A percentile compares a stretch with the other conserved stretches of the same genome.
phyloP scores from a whole-genome alignment of 768 basidiomycete species.

The Suillus luteus region DNA sequence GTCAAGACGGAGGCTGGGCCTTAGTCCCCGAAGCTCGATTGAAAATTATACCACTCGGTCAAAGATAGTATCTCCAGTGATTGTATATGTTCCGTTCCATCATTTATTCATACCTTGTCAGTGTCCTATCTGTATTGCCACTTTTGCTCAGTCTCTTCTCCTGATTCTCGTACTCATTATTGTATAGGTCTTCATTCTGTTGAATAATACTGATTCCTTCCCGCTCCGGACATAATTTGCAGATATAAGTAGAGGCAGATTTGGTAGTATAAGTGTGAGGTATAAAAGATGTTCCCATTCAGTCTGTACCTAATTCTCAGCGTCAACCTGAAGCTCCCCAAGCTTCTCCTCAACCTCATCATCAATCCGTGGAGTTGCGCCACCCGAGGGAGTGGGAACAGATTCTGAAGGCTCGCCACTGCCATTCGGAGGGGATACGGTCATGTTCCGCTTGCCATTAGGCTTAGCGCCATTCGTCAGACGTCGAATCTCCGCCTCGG shows the following conservation, averaged over 20 bases:
- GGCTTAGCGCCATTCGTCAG: slow-evolving; percentile 49
- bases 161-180: slow-evolving; percentile 33
- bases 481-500: slow-evolving; percentile 71
- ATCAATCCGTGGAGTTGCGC: slow-evolving; percentile 30
- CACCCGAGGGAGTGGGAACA: slow-evolving; percentile 37
- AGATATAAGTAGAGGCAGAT: slow-evolving; percentile 25
- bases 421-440: slow-evolving; percentile 39
- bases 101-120: slow-evolving; percentile 41
- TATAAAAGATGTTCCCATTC: slow-evolving; percentile 20
- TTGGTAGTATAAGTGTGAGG: slow-evolving; percentile 20
- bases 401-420: slow-evolving; percentile 42
- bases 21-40: slow-evolving; percentile 23
- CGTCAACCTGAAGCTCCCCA: slow-evolving; percentile 41
- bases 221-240: slow-evolving; percentile 19
- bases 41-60: slow-evolving; percentile 24
- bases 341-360: slow-evolving; percentile 45
- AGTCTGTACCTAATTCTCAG: slow-evolving; percentile 17
- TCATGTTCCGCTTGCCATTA: slow-evolving; percentile 27
- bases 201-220: slow-evolving; percentile 31
- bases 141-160: slow-evolving; percentile 33
- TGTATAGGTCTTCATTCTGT: slow-evolving; percentile 35
- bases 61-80: slow-evolving; percentile 29
- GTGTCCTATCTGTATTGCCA: slow-evolving; percentile 39
- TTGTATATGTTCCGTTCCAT: slow-evolving; percentile 32
- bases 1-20: slow-evolving; percentile 65